Conservation (phyloP, 805 yeast species). For the Kazachstania kunashirensis region DNA sequence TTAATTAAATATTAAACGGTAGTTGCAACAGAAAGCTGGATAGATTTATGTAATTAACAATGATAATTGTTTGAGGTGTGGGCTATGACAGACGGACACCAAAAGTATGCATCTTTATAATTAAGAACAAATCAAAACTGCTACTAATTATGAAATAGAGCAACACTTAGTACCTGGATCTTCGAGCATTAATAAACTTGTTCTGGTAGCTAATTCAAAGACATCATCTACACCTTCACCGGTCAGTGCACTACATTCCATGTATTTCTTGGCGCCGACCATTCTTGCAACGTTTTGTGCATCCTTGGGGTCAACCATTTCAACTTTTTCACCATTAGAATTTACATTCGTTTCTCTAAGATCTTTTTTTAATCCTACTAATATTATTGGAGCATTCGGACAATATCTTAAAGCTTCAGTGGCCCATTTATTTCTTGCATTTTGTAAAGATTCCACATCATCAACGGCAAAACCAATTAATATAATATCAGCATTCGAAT, state of each 20-base stretch:
- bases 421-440: slow-evolving; percentile 81
- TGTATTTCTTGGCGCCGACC: slow-evolving; percentile 73
- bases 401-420: slow-evolving; percentile 73
- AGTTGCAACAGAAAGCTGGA: no score
- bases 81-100: no score
- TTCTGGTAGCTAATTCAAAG: slow-evolving; percentile 82
- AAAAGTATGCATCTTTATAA: no score
- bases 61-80: no score
- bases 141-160: slow-evolving; percentile 25
- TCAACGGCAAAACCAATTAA: slow-evolving; percentile 80
- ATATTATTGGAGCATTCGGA: slow-evolving; percentile 65
- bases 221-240: slow-evolving; percentile 95
- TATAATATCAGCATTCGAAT: slow-evolving; percentile 78
- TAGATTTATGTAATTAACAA: no score
- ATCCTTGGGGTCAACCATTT: slow-evolving; percentile 42
- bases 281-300: slow-evolving; percentile 65
- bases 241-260: slow-evolving; percentile 85
- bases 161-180: slow-evolving; percentile 34
- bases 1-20: no score
- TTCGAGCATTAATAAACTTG: slow-evolving; percentile 53
- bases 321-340: slow-evolving; percentile 25
- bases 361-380: slow-evolving; percentile 82
- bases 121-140: no score
- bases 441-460: slow-evolving; percentile 73
- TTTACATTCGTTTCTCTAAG: slow-evolving; percentile 36